Evolutionary conservation across 371 early-diverging fungal species (phyloP).

Genomic region (Apophysomyces variabilis): DNA sequence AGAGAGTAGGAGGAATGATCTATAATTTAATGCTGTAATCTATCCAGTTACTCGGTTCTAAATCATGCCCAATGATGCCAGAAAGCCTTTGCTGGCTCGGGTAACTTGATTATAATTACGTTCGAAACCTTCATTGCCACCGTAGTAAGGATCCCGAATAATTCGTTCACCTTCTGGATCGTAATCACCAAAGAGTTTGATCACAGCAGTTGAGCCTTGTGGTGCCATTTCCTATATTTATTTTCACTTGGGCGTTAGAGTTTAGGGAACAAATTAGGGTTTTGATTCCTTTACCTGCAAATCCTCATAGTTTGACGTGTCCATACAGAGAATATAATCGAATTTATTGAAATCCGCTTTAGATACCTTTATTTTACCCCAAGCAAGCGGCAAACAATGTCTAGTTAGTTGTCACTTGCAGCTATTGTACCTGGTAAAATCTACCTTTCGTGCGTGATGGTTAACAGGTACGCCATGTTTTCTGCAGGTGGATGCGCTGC

Average conservation of each 20-base stretch:
- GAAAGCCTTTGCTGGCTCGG: constrained; percentile 59
- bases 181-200: constrained; percentile 88
- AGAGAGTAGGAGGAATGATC: neutral
- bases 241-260: constrained; percentile 9
- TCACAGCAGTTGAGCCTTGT: constrained; percentile 42
- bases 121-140: constrained; percentile 86
- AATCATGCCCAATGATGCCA: constrained; percentile 35
- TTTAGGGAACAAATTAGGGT: constrained; percentile 3
- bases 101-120: constrained; percentile 84
- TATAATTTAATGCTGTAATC: neutral
- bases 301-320: constrained; percentile 75
- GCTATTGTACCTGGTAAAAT: neutral
- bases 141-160: constrained; percentile 91
- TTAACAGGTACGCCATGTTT: constrained; percentile 82
- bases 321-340: constrained; percentile 91
- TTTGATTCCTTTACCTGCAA: constrained; percentile 52
- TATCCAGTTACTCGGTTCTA: constrained; percentile 9
- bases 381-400: neutral
- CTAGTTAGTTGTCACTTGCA: neutral
- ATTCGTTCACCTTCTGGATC: constrained; percentile 79
- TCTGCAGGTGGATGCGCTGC: constrained; percentile 73
- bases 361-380: constrained; percentile 37
- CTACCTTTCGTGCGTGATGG: constrained; percentile 70
- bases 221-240: constrained; percentile 33
- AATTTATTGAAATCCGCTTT: constrained; percentile 70